Evolutionary conservation across 306 rosid species (phyloP).

Genomic region (Cucurbita maxima): DNA sequence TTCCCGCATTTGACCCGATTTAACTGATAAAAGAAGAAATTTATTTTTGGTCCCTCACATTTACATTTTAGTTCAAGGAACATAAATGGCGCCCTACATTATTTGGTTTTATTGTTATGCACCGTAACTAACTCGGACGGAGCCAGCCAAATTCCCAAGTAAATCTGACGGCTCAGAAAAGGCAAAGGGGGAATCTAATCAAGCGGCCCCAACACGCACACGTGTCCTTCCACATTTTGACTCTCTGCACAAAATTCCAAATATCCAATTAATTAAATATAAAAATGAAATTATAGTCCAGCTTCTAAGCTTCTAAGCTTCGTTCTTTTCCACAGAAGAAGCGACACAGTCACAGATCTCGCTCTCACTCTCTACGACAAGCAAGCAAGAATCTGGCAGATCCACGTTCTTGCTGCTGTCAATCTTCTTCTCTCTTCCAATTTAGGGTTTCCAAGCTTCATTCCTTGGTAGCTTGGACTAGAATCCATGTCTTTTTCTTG

Average conservation of each 20-base stretch:
- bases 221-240: not conserved
- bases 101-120: not conserved
- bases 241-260: not conserved
- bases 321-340: not conserved
- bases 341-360: not conserved
- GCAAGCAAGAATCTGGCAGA: constrained; percentile 5
- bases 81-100: too few relatives aligned
- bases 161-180: not conserved
- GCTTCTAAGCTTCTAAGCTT: not conserved
- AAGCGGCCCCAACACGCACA: not conserved
- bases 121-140: not conserved
- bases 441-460: constrained; percentile 1
- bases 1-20: too few relatives aligned
- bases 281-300: not conserved
- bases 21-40: too few relatives aligned
- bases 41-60: too few relatives aligned
- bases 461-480: not conserved
- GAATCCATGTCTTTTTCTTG: constrained; percentile 20
- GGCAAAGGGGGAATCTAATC: not conserved
- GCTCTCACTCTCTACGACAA: not conserved
- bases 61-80: too few relatives aligned
- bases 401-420: not conserved
- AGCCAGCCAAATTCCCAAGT: not conserved
- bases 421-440: not conserved
- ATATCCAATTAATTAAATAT: too few relatives aligned